Conservation (phyloP, 371 early-diverging fungal genomes). For the Mortierella sp. region DNA sequence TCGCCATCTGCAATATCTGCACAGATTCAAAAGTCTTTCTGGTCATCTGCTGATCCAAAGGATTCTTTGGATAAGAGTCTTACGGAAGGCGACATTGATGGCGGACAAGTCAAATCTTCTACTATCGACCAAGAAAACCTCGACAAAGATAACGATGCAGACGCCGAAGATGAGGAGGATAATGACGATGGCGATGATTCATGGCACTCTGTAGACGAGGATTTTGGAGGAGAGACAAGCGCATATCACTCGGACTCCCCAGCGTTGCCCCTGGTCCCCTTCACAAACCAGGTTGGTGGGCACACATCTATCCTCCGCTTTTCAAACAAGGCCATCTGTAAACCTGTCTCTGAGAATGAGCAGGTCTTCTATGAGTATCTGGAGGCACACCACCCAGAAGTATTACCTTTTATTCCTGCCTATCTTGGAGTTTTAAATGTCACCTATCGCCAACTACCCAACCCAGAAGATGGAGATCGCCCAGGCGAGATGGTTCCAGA, state of each 20-base stretch:
- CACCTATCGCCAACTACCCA: constrained; percentile 71
- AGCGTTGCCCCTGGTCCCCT: constrained; percentile 73
- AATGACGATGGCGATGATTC: constrained; percentile 46
- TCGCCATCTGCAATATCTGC: constrained; percentile 47
- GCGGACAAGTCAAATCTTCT: neutral
- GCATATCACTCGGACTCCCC: constrained; percentile 58
- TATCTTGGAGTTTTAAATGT: constrained; percentile 96
- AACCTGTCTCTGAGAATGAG: constrained; percentile 87
- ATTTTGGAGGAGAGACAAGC: constrained; percentile 52
- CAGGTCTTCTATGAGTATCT: constrained; percentile 91
- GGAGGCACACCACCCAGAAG: constrained; percentile 80
- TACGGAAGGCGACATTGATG: neutral
- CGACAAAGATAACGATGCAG: constrained; percentile 24
- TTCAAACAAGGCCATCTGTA: constrained; percentile 88
- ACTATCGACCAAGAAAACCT: constrained; percentile 5
- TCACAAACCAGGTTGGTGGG: constrained; percentile 85
- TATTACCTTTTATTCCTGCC: constrained; percentile 88
- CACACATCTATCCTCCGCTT: constrained; percentile 89
- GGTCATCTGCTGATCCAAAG: constrained; percentile 17
- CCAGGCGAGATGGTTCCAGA: constrained; percentile 65
- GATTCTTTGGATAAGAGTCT: constrained; percentile 3
- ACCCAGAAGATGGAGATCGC: constrained; percentile 49
- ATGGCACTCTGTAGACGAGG: constrained; percentile 55
- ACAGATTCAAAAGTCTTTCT: constrained; percentile 44
- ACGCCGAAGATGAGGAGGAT: constrained; percentile 30